A percentile compares a stretch with the other conserved stretches of the same genome.
phyloP scores from a whole-genome alignment of 371 early-diverging fungal genomes.

The Mucor saturninus region DNA sequence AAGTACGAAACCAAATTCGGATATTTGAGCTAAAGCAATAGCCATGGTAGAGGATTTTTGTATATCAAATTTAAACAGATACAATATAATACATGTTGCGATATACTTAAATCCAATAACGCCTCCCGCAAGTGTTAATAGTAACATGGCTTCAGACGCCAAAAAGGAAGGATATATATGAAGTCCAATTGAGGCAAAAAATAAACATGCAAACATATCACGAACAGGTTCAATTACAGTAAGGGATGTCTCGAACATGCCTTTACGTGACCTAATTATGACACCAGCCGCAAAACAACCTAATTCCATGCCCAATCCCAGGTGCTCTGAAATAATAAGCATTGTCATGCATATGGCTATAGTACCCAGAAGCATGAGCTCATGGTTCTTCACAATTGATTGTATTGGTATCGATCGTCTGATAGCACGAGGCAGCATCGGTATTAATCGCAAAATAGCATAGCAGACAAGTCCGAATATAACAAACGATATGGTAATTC shows the following conservation, averaged over 20 bases:
- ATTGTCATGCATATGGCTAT: slow-evolving; percentile 59
- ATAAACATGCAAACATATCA: slow-evolving; percentile 63
- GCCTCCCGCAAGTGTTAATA: slow-evolving; percentile 51
- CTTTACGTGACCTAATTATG: slow-evolving; percentile 50
- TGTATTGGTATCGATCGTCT: slow-evolving; percentile 32
- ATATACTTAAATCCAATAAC: slow-evolving; percentile 62
- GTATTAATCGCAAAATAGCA: slow-evolving; percentile 35
- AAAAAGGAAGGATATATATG: slow-evolving; percentile 69
- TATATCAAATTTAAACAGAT: slow-evolving; percentile 45
- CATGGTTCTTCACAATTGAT: slow-evolving; percentile 37
- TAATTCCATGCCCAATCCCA: slow-evolving; percentile 63
- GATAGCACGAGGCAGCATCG: slow-evolving; percentile 29
- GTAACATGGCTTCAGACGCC: slow-evolving; percentile 53
- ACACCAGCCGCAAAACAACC: slow-evolving; percentile 72
- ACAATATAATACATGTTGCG: slow-evolving; percentile 40
- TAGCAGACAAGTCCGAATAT: slow-evolving; percentile 49
- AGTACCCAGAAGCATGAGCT: slow-evolving; percentile 56
- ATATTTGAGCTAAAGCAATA: slow-evolving; percentile 64
- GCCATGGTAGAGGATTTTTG: slow-evolving; percentile 52
- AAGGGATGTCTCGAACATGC: slow-evolving; percentile 44
- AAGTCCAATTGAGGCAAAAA: slow-evolving; percentile 71
- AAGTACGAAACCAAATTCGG: slow-evolving; percentile 68
- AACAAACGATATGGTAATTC: slow-evolving; percentile 38
- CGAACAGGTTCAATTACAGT: slow-evolving; percentile 60
- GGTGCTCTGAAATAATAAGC: slow-evolving; percentile 43